These are phyloP conservation scores for Zygotorulaspora danielsina DNA, from an alignment of 805 yeast genomes.

Conservation along the genomic window DNA sequence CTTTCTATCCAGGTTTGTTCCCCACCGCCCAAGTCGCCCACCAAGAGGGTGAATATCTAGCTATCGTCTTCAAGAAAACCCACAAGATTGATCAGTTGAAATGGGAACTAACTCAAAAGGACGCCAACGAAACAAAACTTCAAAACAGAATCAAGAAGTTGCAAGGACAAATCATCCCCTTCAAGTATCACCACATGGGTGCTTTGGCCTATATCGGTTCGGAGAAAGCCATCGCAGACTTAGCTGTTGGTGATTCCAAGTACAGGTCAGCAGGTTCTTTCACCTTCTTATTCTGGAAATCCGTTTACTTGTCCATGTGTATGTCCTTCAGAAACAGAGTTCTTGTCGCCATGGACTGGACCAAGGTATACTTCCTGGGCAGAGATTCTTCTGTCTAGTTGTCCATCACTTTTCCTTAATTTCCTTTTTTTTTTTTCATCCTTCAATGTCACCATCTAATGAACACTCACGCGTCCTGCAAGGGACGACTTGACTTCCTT, in stretches of 20 bases:
- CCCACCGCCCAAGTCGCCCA: conserved; percentile 98
- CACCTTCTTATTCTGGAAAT: conserved; percentile 92
- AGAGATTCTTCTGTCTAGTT: conserved; percentile 58
- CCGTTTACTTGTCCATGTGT: conserved; percentile 90
- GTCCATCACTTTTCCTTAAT: no score
- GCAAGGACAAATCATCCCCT: conserved; percentile 49
- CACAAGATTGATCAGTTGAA: conserved; percentile 58
- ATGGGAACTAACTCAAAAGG: conserved; percentile 39
- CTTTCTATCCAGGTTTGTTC: conserved; percentile 78
- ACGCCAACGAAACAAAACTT: conserved; percentile 37
- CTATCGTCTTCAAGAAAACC: conserved; percentile 61
- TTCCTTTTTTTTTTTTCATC: no score
- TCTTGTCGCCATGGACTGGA: conserved; percentile 84
- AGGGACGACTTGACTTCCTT: no score
- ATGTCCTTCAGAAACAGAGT: conserved; percentile 84
- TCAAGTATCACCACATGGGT: conserved; percentile 85
- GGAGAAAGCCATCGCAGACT: conserved; percentile 91
- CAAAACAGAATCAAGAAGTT: conserved; percentile 43
- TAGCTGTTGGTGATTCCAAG: conserved; percentile 70
- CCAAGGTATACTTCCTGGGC: conserved; percentile 81
- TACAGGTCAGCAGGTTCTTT: conserved; percentile 78
- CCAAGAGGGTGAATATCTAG: conserved; percentile 85
- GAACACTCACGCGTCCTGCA: not conserved
- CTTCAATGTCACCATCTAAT: conserved; percentile 38
- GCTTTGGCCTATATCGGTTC: conserved; percentile 90